Percentiles rank a stretch among this genome's conserved stretches.
phyloP scores from a whole-genome alignment of 805 yeast genomes.

The Tetrapisispora namnaoensis region DNA sequence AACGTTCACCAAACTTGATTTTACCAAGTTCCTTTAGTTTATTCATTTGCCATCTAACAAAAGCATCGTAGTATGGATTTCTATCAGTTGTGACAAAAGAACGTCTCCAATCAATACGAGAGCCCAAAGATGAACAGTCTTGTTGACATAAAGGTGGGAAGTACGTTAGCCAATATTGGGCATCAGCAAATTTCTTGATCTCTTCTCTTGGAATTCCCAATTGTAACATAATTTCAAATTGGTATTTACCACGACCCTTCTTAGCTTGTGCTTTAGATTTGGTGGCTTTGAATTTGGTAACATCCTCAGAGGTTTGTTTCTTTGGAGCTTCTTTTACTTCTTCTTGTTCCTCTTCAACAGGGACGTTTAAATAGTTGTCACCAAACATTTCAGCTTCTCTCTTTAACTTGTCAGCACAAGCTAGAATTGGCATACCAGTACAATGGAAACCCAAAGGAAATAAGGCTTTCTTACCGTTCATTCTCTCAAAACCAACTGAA shows the following conservation, averaged over 20 bases:
- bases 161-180: constrained; percentile 79
- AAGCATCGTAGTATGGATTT: constrained; percentile 90
- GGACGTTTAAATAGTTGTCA: constrained; percentile 58
- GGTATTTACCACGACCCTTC: constrained; percentile 88
- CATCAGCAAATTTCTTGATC: constrained; percentile 79
- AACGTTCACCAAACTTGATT: constrained; percentile 96
- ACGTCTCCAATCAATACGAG: constrained; percentile 97
- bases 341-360: constrained; percentile 40
- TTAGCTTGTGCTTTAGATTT: constrained; percentile 92
- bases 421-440: constrained; percentile 97
- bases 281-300: constrained; percentile 83
- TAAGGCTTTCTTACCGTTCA: constrained; percentile 84
- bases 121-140: constrained; percentile 76
- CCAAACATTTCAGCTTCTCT: constrained; percentile 93
- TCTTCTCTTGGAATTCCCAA: constrained; percentile 80
- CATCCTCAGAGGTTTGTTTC: constrained; percentile 52
- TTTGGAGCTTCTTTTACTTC: constrained; percentile 21
- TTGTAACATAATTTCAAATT: constrained; percentile 93
- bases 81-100: constrained; percentile 90
- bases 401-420: constrained; percentile 89
- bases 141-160: constrained; percentile 85
- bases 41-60: constrained; percentile 94
- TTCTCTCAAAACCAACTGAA: constrained; percentile 86
- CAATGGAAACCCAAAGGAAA: constrained; percentile 98
- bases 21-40: constrained; percentile 74